Percentiles rank a stretch among this genome's conserved stretches.
Conservation (phyloP, 2,329 filamentous ascomycete species). For the Aphanoascus verrucosus region DNA sequence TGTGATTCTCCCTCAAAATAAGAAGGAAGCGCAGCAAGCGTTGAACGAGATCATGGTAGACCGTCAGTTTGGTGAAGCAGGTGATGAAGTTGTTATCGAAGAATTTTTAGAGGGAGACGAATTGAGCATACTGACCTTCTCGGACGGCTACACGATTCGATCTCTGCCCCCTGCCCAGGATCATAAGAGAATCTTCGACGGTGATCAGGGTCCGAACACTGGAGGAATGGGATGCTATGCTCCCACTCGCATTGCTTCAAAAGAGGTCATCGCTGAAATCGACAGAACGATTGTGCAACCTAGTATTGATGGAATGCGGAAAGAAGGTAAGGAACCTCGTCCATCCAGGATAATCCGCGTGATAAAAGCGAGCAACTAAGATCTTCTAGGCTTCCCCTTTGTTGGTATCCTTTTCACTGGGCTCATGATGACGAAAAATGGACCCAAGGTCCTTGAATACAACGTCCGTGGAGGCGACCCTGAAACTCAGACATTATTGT, state of each 20-base stretch:
- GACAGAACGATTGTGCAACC: conserved; percentile 77
- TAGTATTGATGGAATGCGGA: conserved; percentile 77
- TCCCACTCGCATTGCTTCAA: conserved; percentile 68
- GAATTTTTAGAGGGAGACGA: conserved; percentile 88
- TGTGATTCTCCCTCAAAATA: conserved; percentile 74
- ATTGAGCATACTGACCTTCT: conserved; percentile 81
- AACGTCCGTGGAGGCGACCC: conserved; percentile 90
- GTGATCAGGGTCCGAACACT: conserved; percentile 83
- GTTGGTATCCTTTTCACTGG: conserved; percentile 46
- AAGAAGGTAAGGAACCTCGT: conserved; percentile 53
- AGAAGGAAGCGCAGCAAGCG: conserved; percentile 70
- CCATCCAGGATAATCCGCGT: conserved; percentile 46
- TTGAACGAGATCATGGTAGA: conserved; percentile 85
- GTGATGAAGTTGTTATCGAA: conserved; percentile 87
- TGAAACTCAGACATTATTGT: conserved; percentile 77
- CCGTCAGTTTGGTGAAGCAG: conserved; percentile 74
- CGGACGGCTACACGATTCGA: conserved; percentile 73
- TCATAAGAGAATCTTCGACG: conserved; percentile 89
- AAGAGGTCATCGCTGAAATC: conserved; percentile 64
- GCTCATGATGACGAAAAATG: conserved; percentile 78
- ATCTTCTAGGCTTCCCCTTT: conserved; percentile 30
- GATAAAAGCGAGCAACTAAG: neutral
- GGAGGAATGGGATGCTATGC: conserved; percentile 98
- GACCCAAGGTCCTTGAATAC: conserved; percentile 79
- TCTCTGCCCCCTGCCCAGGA: conserved; percentile 87